phyloP scores from a whole-genome alignment of 2,329 filamentous ascomycete species.

The Ascochyta clinopodiicola region DNA sequence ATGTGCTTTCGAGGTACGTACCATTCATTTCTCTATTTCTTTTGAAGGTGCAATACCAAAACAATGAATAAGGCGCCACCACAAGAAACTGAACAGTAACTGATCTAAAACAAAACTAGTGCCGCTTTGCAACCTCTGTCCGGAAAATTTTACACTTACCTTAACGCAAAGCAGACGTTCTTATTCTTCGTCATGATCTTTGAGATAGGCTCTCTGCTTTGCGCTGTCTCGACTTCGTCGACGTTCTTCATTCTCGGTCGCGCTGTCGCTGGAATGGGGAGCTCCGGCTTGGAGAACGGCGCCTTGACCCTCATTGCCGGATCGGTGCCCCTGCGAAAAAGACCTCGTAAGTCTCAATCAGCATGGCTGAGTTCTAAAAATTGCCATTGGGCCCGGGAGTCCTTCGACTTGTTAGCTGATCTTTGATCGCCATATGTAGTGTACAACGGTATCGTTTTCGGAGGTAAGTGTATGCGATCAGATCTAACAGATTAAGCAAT shows the following conservation, averaged over 20 bases:
- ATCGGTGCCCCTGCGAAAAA: background rate
- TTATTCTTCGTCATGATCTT: background rate
- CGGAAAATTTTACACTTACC: background rate
- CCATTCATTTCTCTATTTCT: too few species aligned
- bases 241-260: conserved; percentile 19
- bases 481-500: background rate
- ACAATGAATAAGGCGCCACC: too few species aligned
- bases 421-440: background rate
- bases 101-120: background rate
- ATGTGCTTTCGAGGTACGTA: background rate
- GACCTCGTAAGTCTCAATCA: background rate
- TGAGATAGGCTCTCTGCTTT: background rate
- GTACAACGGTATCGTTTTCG: background rate
- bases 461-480: background rate
- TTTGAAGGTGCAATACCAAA: too few species aligned
- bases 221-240: background rate
- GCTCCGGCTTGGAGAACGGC: conserved; percentile 19
- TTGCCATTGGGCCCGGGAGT: too few species aligned
- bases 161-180: background rate
- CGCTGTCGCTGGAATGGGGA: conserved; percentile 20
- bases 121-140: background rate
- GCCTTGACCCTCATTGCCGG: background rate
- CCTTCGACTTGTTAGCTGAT: too few species aligned
- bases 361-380: too few species aligned
- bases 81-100: too few species aligned